phyloP scores from a whole-genome alignment of 78 protist genomes.

The Dictyostelium citrinum region DNA sequence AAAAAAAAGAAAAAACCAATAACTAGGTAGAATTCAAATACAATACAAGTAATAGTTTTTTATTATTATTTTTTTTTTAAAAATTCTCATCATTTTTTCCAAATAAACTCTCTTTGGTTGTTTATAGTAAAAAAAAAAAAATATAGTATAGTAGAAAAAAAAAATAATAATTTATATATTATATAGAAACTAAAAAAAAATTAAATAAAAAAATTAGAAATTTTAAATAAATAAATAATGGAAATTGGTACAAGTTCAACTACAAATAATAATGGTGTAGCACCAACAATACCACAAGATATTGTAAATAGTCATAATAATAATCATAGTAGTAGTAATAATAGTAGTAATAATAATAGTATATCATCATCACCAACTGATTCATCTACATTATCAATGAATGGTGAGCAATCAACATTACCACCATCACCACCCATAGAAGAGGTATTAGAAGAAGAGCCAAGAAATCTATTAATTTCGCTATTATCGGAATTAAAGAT shows the following conservation, averaged over 20 bases:
- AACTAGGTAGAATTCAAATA: background rate
- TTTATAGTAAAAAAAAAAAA: background rate
- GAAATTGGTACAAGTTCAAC: background rate
- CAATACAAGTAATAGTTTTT: background rate
- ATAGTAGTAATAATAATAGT: background rate
- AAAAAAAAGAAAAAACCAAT: no score
- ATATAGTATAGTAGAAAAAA: background rate
- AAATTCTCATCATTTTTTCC: background rate
- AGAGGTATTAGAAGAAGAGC: constrained; percentile 55
- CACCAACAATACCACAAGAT: background rate
- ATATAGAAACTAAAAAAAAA: background rate
- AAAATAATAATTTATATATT: background rate
- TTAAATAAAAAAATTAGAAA: background rate
- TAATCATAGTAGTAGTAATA: background rate
- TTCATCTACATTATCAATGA: background rate
- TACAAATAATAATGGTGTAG: background rate
- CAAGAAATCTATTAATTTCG: constrained; percentile 46
- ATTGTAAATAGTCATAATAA: background rate
- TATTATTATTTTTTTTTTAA: background rate
- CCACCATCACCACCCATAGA: background rate
- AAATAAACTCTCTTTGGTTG: background rate
- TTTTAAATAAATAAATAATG: background rate
- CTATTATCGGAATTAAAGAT: constrained; percentile 77
- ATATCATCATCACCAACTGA: background rate
- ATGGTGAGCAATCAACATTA: background rate